Percentiles rank a stretch among this genome's conserved stretches.
These are phyloP conservation scores for Trifolium subterraneum DNA, from an alignment of 306 rosid species.

Conservation along the genomic window DNA sequence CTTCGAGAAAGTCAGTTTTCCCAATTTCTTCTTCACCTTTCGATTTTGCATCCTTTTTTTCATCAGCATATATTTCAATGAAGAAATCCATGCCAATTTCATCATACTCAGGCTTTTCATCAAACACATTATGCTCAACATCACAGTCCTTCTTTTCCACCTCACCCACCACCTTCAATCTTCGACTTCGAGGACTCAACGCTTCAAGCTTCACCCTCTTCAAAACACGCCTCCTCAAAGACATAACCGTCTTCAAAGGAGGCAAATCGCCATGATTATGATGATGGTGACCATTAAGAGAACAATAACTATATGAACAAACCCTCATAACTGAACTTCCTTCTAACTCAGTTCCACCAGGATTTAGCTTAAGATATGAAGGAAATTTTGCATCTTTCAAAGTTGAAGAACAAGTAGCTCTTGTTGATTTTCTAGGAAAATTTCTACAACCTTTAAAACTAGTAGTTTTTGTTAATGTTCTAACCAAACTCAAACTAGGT, in stretches of 20 bases:
- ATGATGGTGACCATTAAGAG: constrained; percentile 88
- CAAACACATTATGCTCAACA: constrained; percentile 33
- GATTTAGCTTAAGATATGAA: constrained; percentile 60
- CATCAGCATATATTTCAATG: constrained; percentile 63
- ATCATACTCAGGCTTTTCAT: constrained; percentile 30
- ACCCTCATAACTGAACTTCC: constrained; percentile 81
- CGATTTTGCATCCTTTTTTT: constrained; percentile 36
- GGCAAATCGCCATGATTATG: constrained; percentile 71
- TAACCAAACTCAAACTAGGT: constrained; percentile 63
- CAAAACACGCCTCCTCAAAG: constrained; percentile 69
- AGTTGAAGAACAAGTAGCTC: constrained; percentile 89
- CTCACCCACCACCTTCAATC: constrained; percentile 42
- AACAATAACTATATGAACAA: constrained; percentile 87
- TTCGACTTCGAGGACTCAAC: constrained; percentile 45
- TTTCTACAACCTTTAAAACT: constrained; percentile 70
- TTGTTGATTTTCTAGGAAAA: constrained; percentile 60
- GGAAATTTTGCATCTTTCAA: constrained; percentile 84
- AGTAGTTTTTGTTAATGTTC: constrained; percentile 72
- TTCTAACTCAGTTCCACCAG: constrained; percentile 81
- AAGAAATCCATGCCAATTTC: constrained; percentile 55
- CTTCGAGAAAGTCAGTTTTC: not conserved
- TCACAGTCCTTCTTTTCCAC: constrained; percentile 41
- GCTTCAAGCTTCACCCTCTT: constrained; percentile 53
- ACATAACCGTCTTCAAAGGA: constrained; percentile 80
- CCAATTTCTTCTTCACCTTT: constrained; percentile 27